Evolutionary conservation across 1,284 basidiomycete genomes (phyloP).

Genomic region (Apiotrichum akiyoshidainum): DNA sequence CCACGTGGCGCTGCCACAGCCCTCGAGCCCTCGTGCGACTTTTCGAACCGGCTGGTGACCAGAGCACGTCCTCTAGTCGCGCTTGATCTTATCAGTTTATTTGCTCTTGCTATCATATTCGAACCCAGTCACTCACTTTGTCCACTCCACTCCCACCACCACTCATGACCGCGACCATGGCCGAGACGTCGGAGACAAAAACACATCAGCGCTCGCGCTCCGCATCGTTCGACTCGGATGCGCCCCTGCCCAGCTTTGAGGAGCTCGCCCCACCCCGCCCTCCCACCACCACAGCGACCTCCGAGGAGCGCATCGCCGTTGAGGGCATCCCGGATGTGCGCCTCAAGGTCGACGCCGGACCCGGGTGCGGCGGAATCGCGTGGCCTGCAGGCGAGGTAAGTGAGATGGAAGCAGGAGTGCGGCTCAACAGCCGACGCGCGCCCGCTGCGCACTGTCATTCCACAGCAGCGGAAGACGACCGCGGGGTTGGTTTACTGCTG

Average conservation of each 20-base stretch:
- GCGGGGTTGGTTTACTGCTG: too few species aligned
- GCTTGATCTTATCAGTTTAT: not conserved
- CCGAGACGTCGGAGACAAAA: too few species aligned
- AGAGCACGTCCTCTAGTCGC: too few species aligned
- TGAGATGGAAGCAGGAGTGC: not conserved
- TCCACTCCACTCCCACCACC: not conserved
- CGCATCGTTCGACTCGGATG: slow-evolving; percentile 26
- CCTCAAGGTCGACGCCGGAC: slow-evolving; percentile 65
- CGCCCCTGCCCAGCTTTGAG: slow-evolving; percentile 35
- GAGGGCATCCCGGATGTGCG: slow-evolving; percentile 33
- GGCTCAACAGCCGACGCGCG: too few species aligned
- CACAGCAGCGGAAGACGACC: too few species aligned
- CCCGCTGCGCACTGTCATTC: too few species aligned
- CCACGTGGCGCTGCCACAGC: too few species aligned
- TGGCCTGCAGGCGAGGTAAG: slow-evolving; percentile 88
- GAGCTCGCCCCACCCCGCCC: slow-evolving; percentile 37
- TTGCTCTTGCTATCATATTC: not conserved
- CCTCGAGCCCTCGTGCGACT: too few species aligned
- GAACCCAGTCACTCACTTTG: not conserved
- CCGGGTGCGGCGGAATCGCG: slow-evolving; percentile 84
- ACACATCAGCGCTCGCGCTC: slow-evolving; percentile 6
- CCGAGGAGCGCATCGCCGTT: slow-evolving; percentile 34
- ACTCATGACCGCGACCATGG: not conserved
- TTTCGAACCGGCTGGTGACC: too few species aligned
- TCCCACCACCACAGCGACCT: slow-evolving; percentile 31